Evolutionary conservation across 2,329 filamentous ascomycete species (phyloP).

Genomic region (Aspergillus ibericus): DNA sequence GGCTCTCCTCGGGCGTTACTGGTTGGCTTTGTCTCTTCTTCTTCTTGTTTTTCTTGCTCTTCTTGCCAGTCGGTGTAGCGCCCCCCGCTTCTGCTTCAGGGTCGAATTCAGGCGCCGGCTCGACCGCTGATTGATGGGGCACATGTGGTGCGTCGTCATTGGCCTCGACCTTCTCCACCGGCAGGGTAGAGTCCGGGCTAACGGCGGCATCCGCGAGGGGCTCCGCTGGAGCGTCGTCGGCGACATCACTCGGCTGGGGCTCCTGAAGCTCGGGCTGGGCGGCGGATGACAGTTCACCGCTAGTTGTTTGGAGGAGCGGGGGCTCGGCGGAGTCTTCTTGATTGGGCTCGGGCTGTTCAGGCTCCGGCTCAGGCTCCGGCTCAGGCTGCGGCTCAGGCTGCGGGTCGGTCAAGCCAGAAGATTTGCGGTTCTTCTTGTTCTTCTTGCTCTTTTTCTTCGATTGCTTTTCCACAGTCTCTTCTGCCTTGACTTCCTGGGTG

Average conservation of each 20-base stretch:
- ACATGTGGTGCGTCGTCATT: conserved; percentile 24
- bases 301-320: conserved; percentile 17
- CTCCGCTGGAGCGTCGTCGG: conserved; percentile 7
- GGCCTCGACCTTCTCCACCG: conserved; percentile 21
- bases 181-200: conserved; percentile 4
- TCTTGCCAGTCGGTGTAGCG: conserved; percentile 14
- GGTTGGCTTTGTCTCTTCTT: conserved; percentile 19
- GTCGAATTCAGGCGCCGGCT: conserved; percentile 14
- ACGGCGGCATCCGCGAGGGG: neutral
- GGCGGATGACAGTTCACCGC: conserved; percentile 14
- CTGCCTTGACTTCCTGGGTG: conserved; percentile 5
- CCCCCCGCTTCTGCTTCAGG: conserved; percentile 1
- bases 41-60: conserved; percentile 23
- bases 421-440: conserved; percentile 24
- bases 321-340: conserved; percentile 4
- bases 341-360: conserved; percentile 8
- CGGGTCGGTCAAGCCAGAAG: conserved; percentile 12
- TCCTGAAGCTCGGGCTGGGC: conserved; percentile 4
- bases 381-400: conserved; percentile 12
- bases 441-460: conserved; percentile 24
- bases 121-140: conserved; percentile 12
- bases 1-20: conserved; percentile 4
- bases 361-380: too few relatives aligned
- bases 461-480: conserved; percentile 15
- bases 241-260: conserved; percentile 4